phyloP scores from a whole-genome alignment of 2,329 filamentous ascomycete species.

The Nigrospora osmanthi region DNA sequence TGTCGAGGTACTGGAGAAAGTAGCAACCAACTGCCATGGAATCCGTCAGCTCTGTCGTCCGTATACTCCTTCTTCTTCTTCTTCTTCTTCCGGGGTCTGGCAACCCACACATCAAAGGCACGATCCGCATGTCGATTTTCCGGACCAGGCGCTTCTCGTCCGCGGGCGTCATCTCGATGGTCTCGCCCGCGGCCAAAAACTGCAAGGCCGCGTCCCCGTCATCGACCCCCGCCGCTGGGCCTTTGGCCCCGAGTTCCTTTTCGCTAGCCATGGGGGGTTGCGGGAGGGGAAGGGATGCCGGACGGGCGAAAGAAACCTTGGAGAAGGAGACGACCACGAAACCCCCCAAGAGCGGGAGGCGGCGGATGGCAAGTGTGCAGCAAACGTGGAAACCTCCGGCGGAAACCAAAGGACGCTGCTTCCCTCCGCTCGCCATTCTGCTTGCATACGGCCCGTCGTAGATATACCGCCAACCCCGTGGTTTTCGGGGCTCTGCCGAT shows the following conservation, averaged over 20 bases:
- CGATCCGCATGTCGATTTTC: conserved; percentile 1
- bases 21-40: conserved; percentile 1
- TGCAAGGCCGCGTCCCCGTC: neutral
- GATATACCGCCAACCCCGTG: no score
- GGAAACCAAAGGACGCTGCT: no score
- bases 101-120: conserved; percentile 1
- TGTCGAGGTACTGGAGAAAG: conserved; percentile 4
- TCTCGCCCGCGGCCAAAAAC: neutral
- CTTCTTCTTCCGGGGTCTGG: neutral
- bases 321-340: no score
- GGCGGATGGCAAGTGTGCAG: no score
- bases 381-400: no score
- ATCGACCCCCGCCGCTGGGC: neutral
- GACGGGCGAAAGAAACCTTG: no score
- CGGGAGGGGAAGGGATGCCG: no score
- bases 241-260: neutral
- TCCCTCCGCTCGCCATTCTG: no score
- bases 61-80: no score
- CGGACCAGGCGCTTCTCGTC: conserved; percentile 1
- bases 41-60: neutral
- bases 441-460: no score
- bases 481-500: no score
- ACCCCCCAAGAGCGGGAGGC: no score
- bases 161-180: conserved; percentile 1
- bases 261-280: neutral